Evolutionary conservation across 257 asterid species (phyloP).

Genomic region (Plectranthus barbatus): DNA sequence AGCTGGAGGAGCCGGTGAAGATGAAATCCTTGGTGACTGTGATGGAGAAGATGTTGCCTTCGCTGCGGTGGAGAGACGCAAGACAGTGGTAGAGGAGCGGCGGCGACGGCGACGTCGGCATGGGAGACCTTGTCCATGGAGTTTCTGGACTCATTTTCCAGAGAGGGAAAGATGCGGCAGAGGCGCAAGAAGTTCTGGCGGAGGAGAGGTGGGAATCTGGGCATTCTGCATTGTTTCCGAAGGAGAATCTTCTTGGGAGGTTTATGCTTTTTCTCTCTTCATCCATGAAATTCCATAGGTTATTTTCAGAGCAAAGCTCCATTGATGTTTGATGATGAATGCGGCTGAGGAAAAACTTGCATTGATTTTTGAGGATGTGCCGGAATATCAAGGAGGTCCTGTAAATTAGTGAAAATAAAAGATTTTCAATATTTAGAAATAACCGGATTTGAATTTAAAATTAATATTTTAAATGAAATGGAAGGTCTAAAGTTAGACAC

Average conservation of each 20-base stretch:
- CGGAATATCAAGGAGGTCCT: background rate
- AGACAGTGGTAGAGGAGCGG: constrained; percentile 57
- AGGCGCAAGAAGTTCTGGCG: constrained; percentile 57
- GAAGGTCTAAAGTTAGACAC: too few species aligned
- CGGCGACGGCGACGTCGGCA: constrained; percentile 23
- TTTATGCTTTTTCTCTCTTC: constrained; percentile 36
- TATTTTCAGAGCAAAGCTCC: constrained; percentile 34
- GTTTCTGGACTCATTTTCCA: constrained; percentile 40
- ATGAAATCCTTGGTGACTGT: constrained; percentile 39
- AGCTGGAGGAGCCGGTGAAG: constrained; percentile 53
- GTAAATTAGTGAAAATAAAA: background rate
- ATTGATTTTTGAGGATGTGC: background rate
- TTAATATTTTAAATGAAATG: too few species aligned
- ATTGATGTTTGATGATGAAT: constrained; percentile 5
- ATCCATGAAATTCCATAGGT: constrained; percentile 33
- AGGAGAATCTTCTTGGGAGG: constrained; percentile 44
- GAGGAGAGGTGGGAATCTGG: constrained; percentile 29
- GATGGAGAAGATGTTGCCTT: constrained; percentile 45
- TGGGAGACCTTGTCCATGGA: constrained; percentile 60
- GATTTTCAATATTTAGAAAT: too few species aligned
- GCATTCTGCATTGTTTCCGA: constrained; percentile 23
- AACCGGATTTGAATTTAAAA: too few species aligned
- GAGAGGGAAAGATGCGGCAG: constrained; percentile 31
- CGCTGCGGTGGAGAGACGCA: constrained; percentile 54
- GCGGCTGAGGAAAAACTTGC: background rate